Base-by-base conservation (phyloP, 106 monocot species). In the Triglochin maritima region DNA sequence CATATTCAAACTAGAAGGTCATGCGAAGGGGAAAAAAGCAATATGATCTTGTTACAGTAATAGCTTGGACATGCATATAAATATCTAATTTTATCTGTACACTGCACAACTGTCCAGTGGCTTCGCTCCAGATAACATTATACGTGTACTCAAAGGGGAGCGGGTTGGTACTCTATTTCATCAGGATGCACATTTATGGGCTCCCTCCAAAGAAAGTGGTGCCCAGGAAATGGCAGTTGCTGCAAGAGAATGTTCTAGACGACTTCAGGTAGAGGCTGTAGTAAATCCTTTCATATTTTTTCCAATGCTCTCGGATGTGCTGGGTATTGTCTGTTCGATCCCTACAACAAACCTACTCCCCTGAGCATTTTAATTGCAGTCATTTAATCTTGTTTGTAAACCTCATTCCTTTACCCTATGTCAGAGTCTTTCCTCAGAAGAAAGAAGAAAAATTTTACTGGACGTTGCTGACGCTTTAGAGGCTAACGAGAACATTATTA, bases 111-210 rank as follows among this genome's bases (percentile, higher is more conserved):
- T 81, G 56, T 29, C 1, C 61, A 96, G 91, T 73, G 96, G 96
- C 68, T 88, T 82, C 75, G 69, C 84, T 63, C 79, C 73, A 14
- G 84, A 92, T 78, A 89, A 79, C 71, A 79, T 98, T 67, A 50
- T 81, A 12, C 88, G 81, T 73, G 98, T 89, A 51, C 86, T 98
- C 49, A 71, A 81, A 63, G 98, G 98, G 61, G 86, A 98, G 70
- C 72, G 74, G 74, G 70, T 92, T 59, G 98, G 98, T 49, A 98
- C 91, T 41, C 83, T 98, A 47, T 98, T 98, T 67, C 98, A 98
- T 77, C 74, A 72, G 69, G 71, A 98, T 77, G 87, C 90, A 69
- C 45, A 67, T 79, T 68, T 71, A 65, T 95, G 84, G 87, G 64
- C 60, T 66, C 62, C 76, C 16, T 66, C 70, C 12, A 84, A 84